Evolutionary conservation across 2,329 filamentous ascomycete genomes (phyloP).

Genomic region (Sordariomycetes sp.): DNA sequence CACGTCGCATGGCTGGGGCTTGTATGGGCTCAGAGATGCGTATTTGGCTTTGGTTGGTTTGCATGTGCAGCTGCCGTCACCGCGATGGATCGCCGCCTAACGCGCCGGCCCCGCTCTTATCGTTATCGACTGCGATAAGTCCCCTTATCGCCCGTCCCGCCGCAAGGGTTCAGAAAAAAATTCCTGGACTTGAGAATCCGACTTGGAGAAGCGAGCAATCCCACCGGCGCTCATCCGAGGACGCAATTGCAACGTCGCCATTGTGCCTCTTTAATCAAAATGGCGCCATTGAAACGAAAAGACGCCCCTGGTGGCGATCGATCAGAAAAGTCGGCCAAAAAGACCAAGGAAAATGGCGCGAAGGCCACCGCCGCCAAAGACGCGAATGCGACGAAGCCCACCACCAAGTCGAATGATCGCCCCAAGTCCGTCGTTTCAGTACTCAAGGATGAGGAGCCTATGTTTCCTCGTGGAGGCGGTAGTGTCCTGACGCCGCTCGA

Average conservation of each 20-base stretch:
- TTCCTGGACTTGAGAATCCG: conserved; percentile 1
- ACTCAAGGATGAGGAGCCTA: conserved; percentile 69
- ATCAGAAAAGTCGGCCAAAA: conserved; percentile 38
- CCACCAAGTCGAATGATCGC: conserved; percentile 15
- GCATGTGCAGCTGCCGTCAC: background rate
- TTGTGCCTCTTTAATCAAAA: conserved; percentile 20
- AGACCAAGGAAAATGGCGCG: conserved; percentile 32
- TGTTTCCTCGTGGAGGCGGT: conserved; percentile 88
- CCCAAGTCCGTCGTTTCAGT: conserved; percentile 25
- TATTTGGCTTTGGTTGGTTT: background rate
- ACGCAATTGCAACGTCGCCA: background rate
- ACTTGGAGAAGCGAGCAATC: background rate
- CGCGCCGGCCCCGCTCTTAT: background rate
- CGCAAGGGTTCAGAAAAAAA: conserved; percentile 4
- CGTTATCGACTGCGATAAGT: background rate
- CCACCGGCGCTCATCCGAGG: conserved; percentile 1
- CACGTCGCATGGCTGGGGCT: conserved; percentile 1
- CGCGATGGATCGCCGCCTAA: background rate
- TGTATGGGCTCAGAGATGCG: background rate
- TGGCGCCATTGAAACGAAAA: conserved; percentile 51
- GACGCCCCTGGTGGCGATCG: conserved; percentile 43
- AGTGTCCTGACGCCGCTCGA: conserved; percentile 88
- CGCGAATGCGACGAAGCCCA: conserved; percentile 19
- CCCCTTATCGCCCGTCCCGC: background rate
- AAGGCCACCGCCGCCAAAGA: conserved; percentile 16